phyloP scores from a whole-genome alignment of 352 stramenopile genomes.

The Globisporangium paddicum region DNA sequence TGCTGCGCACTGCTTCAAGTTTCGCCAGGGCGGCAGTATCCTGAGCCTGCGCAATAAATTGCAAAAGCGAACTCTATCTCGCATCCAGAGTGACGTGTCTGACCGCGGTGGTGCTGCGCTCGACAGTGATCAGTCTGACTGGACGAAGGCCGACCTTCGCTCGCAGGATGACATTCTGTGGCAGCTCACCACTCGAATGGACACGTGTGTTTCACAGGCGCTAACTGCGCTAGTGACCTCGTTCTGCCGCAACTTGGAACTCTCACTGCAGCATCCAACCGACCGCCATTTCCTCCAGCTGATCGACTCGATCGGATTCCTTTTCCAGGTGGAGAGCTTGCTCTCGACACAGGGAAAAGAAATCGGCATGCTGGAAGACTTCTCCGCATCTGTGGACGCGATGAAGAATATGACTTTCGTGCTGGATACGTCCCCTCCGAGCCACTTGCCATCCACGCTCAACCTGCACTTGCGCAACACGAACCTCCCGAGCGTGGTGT shows the following conservation, averaged over 20 bases:
- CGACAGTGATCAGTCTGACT: constrained; percentile 33
- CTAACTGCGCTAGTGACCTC: constrained; percentile 66
- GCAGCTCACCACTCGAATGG: constrained; percentile 70
- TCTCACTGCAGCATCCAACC: constrained; percentile 57
- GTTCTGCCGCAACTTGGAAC: constrained; percentile 68
- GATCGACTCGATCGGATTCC: constrained; percentile 65
- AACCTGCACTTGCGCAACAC: constrained; percentile 79
- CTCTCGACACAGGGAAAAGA: constrained; percentile 94
- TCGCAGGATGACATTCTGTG: constrained; percentile 61
- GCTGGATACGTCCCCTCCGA: constrained; percentile 54
- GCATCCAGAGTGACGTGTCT: constrained; percentile 38
- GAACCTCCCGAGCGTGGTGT: constrained; percentile 66
- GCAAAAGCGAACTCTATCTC: constrained; percentile 51
- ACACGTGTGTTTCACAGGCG: constrained; percentile 79
- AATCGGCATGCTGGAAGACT: constrained; percentile 93
- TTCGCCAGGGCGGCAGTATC: constrained; percentile 71
- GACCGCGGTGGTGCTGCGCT: constrained; percentile 18
- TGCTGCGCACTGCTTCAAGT: constrained; percentile 78
- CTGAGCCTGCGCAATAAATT: constrained; percentile 54
- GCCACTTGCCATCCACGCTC: constrained; percentile 58
- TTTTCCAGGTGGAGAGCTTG: constrained; percentile 91
- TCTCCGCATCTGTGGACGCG: constrained; percentile 71
- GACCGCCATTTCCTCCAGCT: constrained; percentile 54
- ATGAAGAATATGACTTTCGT: constrained; percentile 70
- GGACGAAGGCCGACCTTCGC: constrained; percentile 44